Conservation (phyloP, 2,329 filamentous ascomycete genomes). For the Trichophyton simii region DNA sequence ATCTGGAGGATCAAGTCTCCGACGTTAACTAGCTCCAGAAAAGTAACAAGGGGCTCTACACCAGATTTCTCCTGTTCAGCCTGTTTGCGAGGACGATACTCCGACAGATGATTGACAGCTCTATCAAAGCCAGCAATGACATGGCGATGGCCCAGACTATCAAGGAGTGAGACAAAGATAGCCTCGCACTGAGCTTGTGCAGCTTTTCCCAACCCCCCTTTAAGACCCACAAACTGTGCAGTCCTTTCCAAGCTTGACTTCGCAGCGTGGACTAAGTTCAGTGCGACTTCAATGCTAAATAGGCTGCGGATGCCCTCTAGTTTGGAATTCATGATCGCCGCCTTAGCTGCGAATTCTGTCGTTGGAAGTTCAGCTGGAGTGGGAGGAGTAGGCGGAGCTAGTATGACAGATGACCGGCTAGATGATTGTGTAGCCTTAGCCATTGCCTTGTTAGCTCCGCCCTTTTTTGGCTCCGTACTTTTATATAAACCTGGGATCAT, state of each 20-base stretch:
- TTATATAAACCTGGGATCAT: conserved; percentile 62
- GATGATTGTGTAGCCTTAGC: conserved; percentile 14
- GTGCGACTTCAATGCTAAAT: conserved; percentile 90
- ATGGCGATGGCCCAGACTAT: conserved; percentile 73
- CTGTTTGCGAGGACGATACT: conserved; percentile 73
- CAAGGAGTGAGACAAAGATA: conserved; percentile 75
- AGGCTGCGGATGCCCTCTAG: conserved; percentile 89
- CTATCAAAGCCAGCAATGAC: conserved; percentile 89
- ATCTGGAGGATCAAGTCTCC: conserved; percentile 97
- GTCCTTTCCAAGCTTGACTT: conserved; percentile 79
- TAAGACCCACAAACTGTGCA: conserved; percentile 67
- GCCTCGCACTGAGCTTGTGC: conserved; percentile 77
- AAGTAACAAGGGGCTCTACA: conserved; percentile 84
- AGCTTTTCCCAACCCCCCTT: conserved; percentile 67
- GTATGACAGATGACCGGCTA: conserved; percentile 29
- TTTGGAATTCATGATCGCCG: conserved; percentile 90
- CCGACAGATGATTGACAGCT: conserved; percentile 77
- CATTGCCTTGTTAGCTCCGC: conserved; percentile 17
- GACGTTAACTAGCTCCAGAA: conserved; percentile 94
- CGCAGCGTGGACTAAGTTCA: conserved; percentile 76
- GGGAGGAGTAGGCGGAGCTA: conserved; percentile 17
- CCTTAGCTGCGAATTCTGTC: conserved; percentile 87
- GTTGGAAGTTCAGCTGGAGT: conserved; percentile 55
- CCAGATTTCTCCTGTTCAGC: conserved; percentile 56
- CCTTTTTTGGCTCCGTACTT: conserved; percentile 31